Base-by-base conservation (phyloP, 495 filamentous ascomycete genomes). In the Aspergillus incahuasiensis region DNA sequence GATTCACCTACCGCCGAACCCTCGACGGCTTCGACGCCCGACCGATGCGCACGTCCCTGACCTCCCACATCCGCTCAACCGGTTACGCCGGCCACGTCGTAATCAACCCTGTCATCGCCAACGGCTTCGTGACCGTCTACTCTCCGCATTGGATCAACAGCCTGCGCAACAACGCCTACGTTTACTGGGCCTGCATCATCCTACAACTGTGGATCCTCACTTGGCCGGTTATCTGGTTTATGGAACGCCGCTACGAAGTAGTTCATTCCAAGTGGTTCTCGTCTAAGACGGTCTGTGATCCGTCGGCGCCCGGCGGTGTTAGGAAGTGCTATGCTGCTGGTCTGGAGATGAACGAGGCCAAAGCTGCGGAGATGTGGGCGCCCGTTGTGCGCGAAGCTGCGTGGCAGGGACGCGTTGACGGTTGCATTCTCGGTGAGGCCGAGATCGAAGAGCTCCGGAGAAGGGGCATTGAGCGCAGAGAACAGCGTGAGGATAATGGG, bases 61-160 rank as follows among this genome's bases (percentile, higher is more conserved):
- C 58, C 22, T 71, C 73, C 6, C 70, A 76, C 12, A 70, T 79
- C 16, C 74, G 74, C 34, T 52, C 63, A 9, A 65, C 71, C 20
- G 75, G 75, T 54, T 79, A 79, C 61, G 66, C 58, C 40, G 75
- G 75, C 55, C 53, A 60, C 7, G 61, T 76, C 22, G 28, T 19
- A 40, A 59, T 74, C 48, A 45, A 30, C 0, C 56, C 64, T 3
- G 41, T 51, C 1, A 51, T 65, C 30, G 59, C 63, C 20, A 63
- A 74, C 56, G 38, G 58, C 19, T 62, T 60, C 1, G 56, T 77
- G 32, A 72, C 67, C 16, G 52, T 79, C 34, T 76, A 76, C 57
- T 79, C 75, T 2, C 72, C 75, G 16, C 75, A 77, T 52, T 77
- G 72, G 72, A 71, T 77, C 53, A 79, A 79, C 59, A 67, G 56